These are phyloP conservation scores for Narthecium ossifragum DNA, from an alignment of 106 monocot genomes.

Conservation along the genomic window DNA sequence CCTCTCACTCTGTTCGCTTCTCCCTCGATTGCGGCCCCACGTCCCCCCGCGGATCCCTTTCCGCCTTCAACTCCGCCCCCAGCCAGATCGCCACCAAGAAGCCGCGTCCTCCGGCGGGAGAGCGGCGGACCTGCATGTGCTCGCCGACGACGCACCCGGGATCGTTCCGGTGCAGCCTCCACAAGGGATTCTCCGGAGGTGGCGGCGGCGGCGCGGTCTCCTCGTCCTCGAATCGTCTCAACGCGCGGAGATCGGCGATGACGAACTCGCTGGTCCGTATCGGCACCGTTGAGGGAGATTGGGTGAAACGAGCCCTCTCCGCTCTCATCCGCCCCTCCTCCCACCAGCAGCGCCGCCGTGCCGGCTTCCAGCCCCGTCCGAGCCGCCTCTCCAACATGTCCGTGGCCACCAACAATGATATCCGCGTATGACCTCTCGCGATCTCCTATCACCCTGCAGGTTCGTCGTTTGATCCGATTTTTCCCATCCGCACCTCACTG, in stretches of 20 bases:
- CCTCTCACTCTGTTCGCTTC: constrained; percentile 36
- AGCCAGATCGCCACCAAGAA: not conserved
- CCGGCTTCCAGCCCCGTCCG: constrained; percentile 63
- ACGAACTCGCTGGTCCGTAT: constrained; percentile 85
- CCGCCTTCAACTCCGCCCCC: too few relatives aligned
- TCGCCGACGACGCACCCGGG: constrained; percentile 90
- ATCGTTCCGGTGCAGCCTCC: constrained; percentile 82
- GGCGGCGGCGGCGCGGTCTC: constrained; percentile 7
- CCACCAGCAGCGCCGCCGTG: constrained; percentile 60
- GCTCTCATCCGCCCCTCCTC: constrained; percentile 84
- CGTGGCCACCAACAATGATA: constrained; percentile 32
- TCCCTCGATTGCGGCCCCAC: constrained; percentile 33
- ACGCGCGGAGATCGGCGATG: constrained; percentile 77
- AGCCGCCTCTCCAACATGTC: constrained; percentile 84
- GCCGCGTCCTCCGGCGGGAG: constrained; percentile 7
- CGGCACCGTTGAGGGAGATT: constrained; percentile 83
- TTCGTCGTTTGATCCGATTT: constrained; percentile 15
- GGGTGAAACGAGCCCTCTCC: constrained; percentile 67
- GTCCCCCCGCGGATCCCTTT: constrained; percentile 30
- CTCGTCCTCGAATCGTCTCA: constrained; percentile 41
- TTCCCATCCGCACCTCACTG: not conserved
- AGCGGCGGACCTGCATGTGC: constrained; percentile 62
- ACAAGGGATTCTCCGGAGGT: constrained; percentile 26
- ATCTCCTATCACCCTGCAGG: constrained; percentile 28
- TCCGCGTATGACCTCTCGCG: constrained; percentile 6